phyloP scores from a whole-genome alignment of 257 asterid genomes.

The Datura wrightii region DNA sequence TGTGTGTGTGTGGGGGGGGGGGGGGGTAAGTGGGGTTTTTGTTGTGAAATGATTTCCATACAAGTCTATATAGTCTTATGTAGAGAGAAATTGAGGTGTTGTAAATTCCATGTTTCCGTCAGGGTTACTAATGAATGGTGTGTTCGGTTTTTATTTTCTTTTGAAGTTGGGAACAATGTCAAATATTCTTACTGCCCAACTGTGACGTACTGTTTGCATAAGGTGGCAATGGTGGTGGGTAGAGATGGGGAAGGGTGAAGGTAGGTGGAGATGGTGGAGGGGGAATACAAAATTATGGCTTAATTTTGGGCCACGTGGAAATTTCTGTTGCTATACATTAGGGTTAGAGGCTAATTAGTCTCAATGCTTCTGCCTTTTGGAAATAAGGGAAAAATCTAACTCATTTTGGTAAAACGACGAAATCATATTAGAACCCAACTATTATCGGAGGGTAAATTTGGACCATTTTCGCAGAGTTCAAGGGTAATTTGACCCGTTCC shows the following conservation, averaged over 20 bases:
- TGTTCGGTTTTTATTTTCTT: neutral
- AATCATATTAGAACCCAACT: neutral
- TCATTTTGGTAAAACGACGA: neutral
- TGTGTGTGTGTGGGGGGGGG: neutral
- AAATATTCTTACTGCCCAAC: neutral
- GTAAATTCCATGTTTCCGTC: neutral
- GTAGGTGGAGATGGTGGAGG: neutral
- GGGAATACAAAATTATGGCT: neutral
- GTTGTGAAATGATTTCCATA: neutral
- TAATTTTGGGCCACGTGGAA: neutral
- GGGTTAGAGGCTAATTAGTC: neutral
- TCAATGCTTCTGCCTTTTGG: constrained; percentile 8
- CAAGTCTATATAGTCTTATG: neutral
- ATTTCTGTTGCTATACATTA: neutral
- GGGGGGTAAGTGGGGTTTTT: neutral
- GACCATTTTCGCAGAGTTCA: neutral
- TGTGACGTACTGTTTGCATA: neutral
- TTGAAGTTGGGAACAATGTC: neutral
- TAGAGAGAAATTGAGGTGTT: neutral
- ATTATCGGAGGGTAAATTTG: neutral
- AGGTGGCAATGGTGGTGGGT: neutral
- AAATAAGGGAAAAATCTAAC: neutral
- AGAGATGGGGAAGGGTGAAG: neutral
- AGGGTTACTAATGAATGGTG: neutral
- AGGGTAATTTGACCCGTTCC: neutral